A percentile compares a stretch with the other conserved stretches of the same genome.
Evolutionary conservation across 1,284 basidiomycete species (phyloP).

Genomic region (Pterulicium gracile): DNA sequence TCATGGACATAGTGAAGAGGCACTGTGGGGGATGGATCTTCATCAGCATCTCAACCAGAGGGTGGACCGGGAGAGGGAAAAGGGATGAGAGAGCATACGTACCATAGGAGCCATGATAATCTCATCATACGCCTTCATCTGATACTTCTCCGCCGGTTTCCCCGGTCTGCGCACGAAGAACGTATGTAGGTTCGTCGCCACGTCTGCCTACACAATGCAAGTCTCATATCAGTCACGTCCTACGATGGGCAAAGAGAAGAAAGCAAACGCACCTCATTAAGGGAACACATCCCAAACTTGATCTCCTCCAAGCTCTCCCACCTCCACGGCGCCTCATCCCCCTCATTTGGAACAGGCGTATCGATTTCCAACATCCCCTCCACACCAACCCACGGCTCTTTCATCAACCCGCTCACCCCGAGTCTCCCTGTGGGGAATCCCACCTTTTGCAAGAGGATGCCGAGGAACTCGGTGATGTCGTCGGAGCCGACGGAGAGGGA

Average conservation of each 20-base stretch:
- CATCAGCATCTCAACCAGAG: no score
- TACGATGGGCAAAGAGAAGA: not conserved
- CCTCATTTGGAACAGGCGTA: slow-evolving; percentile 52
- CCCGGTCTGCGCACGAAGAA: slow-evolving; percentile 77
- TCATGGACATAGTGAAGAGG: slow-evolving; percentile 86
- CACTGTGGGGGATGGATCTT: slow-evolving; percentile 42
- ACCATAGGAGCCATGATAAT: slow-evolving; percentile 93
- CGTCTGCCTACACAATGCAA: slow-evolving; percentile 49
- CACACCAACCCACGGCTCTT: no score
- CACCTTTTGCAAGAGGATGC: slow-evolving; percentile 71
- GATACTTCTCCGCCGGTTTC: slow-evolving; percentile 78
- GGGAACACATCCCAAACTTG: not conserved
- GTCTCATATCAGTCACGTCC: slow-evolving; percentile 1
- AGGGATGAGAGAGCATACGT: slow-evolving; percentile 14
- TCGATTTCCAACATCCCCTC: slow-evolving; percentile 53
- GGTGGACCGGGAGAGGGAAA: slow-evolving; percentile 1
- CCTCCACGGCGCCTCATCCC: slow-evolving; percentile 44
- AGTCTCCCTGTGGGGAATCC: slow-evolving; percentile 80
- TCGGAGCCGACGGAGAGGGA: slow-evolving; percentile 84
- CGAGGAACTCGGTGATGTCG: slow-evolving; percentile 86
- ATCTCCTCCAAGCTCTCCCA: slow-evolving; percentile 20
- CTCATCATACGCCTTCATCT: slow-evolving; percentile 90
- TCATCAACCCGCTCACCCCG: no score
- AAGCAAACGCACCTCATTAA: not conserved
- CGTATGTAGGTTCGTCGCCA: slow-evolving; percentile 83